phyloP scores from a whole-genome alignment of 2,329 filamentous ascomycete genomes.

The Fragosphaeria purpurea region DNA sequence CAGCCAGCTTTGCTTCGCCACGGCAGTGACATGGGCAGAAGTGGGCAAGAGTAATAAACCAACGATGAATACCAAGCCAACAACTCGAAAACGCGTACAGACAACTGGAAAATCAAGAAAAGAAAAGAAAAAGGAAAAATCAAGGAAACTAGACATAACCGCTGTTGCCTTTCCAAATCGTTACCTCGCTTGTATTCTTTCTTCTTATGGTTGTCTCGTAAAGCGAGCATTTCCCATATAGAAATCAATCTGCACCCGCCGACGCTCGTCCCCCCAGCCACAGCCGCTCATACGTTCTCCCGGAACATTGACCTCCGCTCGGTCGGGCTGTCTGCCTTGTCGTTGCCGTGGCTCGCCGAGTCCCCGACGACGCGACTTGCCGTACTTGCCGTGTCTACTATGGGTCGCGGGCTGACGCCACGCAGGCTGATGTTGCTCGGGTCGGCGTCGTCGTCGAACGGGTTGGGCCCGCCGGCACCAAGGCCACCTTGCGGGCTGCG shows the following conservation, averaged over 20 bases:
- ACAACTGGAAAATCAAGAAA: background rate
- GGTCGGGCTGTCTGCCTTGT: slow-evolving; percentile 46
- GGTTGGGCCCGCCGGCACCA: slow-evolving; percentile 40
- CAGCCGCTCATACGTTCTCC: slow-evolving; percentile 48
- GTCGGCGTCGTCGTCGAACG: slow-evolving; percentile 56
- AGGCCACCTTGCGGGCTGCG: slow-evolving; percentile 23
- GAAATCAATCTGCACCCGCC: too few relatives aligned
- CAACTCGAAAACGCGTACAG: background rate
- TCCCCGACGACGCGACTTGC: slow-evolving; percentile 4
- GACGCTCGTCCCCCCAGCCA: too few relatives aligned
- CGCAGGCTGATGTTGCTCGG: slow-evolving; percentile 52
- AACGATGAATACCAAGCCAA: too few relatives aligned
- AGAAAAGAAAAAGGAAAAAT: background rate
- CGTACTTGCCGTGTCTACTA: slow-evolving; percentile 34
- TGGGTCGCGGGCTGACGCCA: slow-evolving; percentile 68
- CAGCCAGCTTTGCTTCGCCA: too few relatives aligned
- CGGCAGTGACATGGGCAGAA: too few relatives aligned
- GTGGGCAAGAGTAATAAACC: too few relatives aligned
- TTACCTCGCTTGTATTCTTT: too few relatives aligned
- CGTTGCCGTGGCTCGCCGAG: slow-evolving; percentile 21
- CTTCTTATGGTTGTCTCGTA: too few relatives aligned
- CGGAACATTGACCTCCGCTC: slow-evolving; percentile 61
- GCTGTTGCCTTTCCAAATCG: background rate
- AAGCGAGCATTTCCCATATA: too few relatives aligned
- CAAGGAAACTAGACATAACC: background rate